Evolutionary conservation across 2,329 filamentous ascomycete species (phyloP), one percentile per base, ranked within the genome.

Genomic region (Fusarium robinianum): DNA sequence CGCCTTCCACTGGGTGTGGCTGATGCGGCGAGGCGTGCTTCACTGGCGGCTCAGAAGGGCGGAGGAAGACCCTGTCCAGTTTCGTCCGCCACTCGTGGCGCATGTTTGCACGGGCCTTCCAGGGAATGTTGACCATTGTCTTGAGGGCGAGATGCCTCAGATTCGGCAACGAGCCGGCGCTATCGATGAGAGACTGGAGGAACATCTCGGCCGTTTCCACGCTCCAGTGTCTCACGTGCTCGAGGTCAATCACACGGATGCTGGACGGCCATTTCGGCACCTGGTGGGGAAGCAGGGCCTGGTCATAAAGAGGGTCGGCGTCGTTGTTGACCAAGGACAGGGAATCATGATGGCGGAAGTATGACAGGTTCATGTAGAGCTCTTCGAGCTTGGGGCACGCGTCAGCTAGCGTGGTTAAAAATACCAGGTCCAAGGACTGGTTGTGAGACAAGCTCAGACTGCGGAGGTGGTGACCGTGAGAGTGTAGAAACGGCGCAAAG

Each of bases 101-200:
- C 60, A 96, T 85, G n/a, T 78, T 78, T 12, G 87, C 87, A 27
- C 92, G 82, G 62, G 90, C 82, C 49, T 90, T 84, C 88, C 90
- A 96, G 8, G 87, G 84, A 31, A 83, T 79, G 60, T 91, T 83
- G 33, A 96, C 74, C 66, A 90, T 92, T 1, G 86, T 84, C 59
- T 85, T 88, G 54, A 96, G 79, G 2, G 80, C 76, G 8, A 96
- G 71, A 29, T 78, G 75, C 7, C 90, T 84, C 16, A 97, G 76
- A 45, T 82, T 72, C 0, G 76, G 80, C 15, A 97, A 66, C 3
- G 77, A 68, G 2, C 77, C 72, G 1, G 90, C 89, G 35, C 80
- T 82, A 45, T 90, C 78, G 15, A 92, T 78, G 3, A 97, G 73
- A 11, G 89, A 94, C 26, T 80, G 77, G 56, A 96, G 87, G 57